Conservation (phyloP, 1,139 yeast species). For the Sugiyamaella grinbergsii region DNA sequence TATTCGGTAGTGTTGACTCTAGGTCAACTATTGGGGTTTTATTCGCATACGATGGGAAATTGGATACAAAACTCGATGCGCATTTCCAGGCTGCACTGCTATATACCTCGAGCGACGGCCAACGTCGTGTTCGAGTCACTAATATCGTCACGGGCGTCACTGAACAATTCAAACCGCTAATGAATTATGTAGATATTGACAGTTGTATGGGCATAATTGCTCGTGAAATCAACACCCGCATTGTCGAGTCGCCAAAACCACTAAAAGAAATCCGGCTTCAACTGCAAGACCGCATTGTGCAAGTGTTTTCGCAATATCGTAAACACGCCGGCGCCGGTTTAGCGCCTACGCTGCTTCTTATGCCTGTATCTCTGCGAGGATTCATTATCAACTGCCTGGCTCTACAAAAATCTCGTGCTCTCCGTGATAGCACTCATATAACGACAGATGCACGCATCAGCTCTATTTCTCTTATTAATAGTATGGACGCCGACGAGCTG, state of each 20-base stretch:
- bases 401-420: slow-evolving; percentile 66
- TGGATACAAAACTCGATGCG: slow-evolving; percentile 72
- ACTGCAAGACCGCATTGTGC: slow-evolving; percentile 65
- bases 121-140: slow-evolving; percentile 79
- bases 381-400: slow-evolving; percentile 70
- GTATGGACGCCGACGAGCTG: slow-evolving; percentile 61
- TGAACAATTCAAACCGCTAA: slow-evolving; percentile 69
- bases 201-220: slow-evolving; percentile 71
- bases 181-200: slow-evolving; percentile 84
- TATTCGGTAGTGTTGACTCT: slow-evolving; percentile 64
- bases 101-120: slow-evolving; percentile 76
- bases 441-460: slow-evolving; percentile 56
- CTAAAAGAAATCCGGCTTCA: slow-evolving; percentile 64
- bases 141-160: slow-evolving; percentile 83
- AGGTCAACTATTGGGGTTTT: slow-evolving; percentile 73
- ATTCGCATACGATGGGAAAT: slow-evolving; percentile 74
- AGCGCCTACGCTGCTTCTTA: slow-evolving; percentile 65
- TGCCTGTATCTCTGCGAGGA: slow-evolving; percentile 80
- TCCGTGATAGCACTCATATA: slow-evolving; percentile 48
- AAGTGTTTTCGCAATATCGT: slow-evolving; percentile 76
- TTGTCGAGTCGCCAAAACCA: slow-evolving; percentile 52
- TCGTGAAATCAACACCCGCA: slow-evolving; percentile 64
- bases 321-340: slow-evolving; percentile 49
- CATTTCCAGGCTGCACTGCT: slow-evolving; percentile 91
- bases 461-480: slow-evolving; percentile 56